Evolutionary conservation across 2,329 filamentous ascomycete genomes (phyloP), one percentile per base, ranked within the genome.

Genomic region (Apiospora saccharicola): DNA sequence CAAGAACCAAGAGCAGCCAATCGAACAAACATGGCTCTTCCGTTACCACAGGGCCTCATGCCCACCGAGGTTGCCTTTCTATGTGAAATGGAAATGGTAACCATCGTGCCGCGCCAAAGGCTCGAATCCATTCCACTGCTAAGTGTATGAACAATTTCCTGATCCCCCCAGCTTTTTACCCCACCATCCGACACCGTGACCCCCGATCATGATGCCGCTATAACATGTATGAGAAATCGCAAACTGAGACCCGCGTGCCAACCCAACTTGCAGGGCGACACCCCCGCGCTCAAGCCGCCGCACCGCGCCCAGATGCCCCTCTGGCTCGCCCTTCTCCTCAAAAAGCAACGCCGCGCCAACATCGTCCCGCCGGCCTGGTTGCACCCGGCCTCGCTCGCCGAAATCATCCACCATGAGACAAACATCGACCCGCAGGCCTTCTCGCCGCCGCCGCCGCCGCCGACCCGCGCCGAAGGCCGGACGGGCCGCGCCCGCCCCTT

Each of bases 81-180:
- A 41, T 98, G 95, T 83, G 96, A 99, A 85, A 98, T 98, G 95
- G 96, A 98, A 85, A 90, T 94, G 78, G 93, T 99, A 71, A 98
- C 95, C 0, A 90, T 99, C 30, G 91, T 98, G 69, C 96, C 96
- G 47, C 93, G 96, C 71, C 95, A 98, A 82, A 90, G 93, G 75
- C 91, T 99, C 70, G 95, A 98, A 76, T 90, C 90, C 76, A 93
- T 99, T 75, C 88, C 94, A 77, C 89, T 99, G 74, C 89, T 99
- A 71, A 91, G 92, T 76, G 96, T 98, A 87, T 86, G 92, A 90
- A 73, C 68, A 19, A 30, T 30, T 41, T 43, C 41, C 41, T 68
- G 43, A 19, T 37, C 67, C 72, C 43, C 43, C 41, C 5, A 22
- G n/a, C 68, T 57, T 74, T 73, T 71, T 71, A 75, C 72, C 44